A percentile compares a stretch with the other conserved stretches of the same genome.
Evolutionary conservation across 441 rosid genomes (phyloP).

Genomic region (Francoa sonchifolia): DNA sequence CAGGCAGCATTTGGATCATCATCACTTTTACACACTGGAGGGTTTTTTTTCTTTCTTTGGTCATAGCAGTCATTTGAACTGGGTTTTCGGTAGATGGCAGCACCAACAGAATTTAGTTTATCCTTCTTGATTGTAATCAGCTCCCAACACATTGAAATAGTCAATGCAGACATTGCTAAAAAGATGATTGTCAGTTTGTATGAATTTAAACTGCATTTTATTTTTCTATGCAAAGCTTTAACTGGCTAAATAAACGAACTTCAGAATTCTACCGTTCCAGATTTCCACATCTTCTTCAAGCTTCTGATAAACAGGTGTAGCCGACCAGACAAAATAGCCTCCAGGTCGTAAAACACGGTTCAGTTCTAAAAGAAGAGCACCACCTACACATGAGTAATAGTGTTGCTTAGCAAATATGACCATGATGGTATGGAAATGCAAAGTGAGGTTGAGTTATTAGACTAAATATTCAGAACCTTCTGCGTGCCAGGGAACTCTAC

Average conservation of each 20-base stretch:
- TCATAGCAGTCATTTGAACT: slow-evolving; percentile 63
- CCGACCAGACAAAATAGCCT: slow-evolving; percentile 91
- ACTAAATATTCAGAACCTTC: slow-evolving; percentile 28
- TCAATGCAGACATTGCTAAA: slow-evolving; percentile 61
- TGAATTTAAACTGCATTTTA: too few relatives aligned
- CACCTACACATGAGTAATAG: slow-evolving; percentile 39
- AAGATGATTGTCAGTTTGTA: slow-evolving; percentile 9
- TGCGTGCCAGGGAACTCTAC: slow-evolving; percentile 88
- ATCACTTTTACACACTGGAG: slow-evolving; percentile 60
- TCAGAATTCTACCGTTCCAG: slow-evolving; percentile 51
- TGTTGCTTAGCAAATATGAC: too few relatives aligned
- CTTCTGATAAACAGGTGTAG: slow-evolving; percentile 86
- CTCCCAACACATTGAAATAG: slow-evolving; percentile 76
- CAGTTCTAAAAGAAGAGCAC: slow-evolving; percentile 68
- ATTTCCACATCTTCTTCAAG: slow-evolving; percentile 60
- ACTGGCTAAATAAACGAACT: neutral
- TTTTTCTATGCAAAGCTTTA: too few relatives aligned
- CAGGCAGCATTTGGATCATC: slow-evolving; percentile 90
- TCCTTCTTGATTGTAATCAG: slow-evolving; percentile 73
- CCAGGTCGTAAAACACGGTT: slow-evolving; percentile 79
- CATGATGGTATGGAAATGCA: too few relatives aligned
- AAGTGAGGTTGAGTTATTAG: too few relatives aligned
- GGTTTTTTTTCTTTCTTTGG: slow-evolving; percentile 43
- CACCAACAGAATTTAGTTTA: slow-evolving; percentile 55
- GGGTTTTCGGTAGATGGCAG: slow-evolving; percentile 75